A percentile compares a stretch with the other conserved stretches of the same genome.
phyloP scores from a whole-genome alignment of 208 protist genomes.

The Leishmania gerbilli region DNA sequence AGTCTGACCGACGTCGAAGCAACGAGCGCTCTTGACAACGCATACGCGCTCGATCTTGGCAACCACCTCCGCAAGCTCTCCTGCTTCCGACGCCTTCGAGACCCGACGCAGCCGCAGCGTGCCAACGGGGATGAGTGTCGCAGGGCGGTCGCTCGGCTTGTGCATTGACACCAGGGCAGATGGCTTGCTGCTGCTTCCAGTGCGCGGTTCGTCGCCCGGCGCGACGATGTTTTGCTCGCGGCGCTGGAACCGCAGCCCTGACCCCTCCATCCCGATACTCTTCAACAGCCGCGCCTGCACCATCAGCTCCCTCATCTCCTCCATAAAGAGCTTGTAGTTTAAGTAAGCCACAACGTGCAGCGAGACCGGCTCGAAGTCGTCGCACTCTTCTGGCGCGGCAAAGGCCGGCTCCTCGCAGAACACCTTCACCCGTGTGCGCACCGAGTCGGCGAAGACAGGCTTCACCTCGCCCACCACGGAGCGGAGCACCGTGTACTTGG shows the following conservation, averaged over 20 bases:
- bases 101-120: slow-evolving; percentile 38
- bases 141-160: slow-evolving; percentile 19
- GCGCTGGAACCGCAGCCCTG: slow-evolving; percentile 30
- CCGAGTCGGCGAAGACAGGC: slow-evolving; percentile 35
- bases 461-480: slow-evolving; percentile 41
- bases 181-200: background rate
- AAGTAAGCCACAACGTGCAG: slow-evolving; percentile 58
- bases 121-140: slow-evolving; percentile 28
- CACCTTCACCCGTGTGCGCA: slow-evolving; percentile 26
- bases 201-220: background rate
- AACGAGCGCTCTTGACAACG: slow-evolving; percentile 33
- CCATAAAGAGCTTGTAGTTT: slow-evolving; percentile 30
- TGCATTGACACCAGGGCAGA: background rate
- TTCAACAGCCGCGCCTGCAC: slow-evolving; percentile 25
- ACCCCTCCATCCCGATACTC: slow-evolving; percentile 35
- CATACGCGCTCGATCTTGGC: slow-evolving; percentile 51
- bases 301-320: slow-evolving; percentile 31
- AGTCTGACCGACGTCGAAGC: slow-evolving; percentile 27
- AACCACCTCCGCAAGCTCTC: slow-evolving; percentile 36
- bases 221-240: background rate
- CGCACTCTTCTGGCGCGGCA: slow-evolving; percentile 19
- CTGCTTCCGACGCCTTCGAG: slow-evolving; percentile 24
- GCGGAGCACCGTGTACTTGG: slow-evolving; percentile 26
- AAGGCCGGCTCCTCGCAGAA: slow-evolving; percentile 33
- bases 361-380: slow-evolving; percentile 38